These are phyloP conservation scores for Zasmidium cellare DNA, from an alignment of 2,329 filamentous ascomycete genomes.

Conservation along the genomic window DNA sequence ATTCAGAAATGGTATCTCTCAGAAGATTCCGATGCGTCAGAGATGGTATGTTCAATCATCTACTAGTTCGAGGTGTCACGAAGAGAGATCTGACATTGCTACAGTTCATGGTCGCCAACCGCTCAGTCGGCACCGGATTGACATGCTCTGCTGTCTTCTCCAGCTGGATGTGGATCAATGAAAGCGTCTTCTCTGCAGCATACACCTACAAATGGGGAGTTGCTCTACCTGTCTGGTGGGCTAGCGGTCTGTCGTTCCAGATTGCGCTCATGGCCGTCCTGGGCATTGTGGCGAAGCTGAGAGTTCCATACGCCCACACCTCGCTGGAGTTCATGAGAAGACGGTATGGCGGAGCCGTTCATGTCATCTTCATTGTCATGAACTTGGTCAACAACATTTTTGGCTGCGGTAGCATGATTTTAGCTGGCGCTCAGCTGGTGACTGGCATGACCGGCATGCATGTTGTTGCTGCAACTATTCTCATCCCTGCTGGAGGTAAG, in stretches of 20 bases:
- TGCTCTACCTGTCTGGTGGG: slow-evolving; percentile 37
- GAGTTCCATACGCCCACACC: slow-evolving; percentile 53
- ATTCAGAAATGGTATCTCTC: slow-evolving; percentile 46
- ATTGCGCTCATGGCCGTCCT: slow-evolving; percentile 53
- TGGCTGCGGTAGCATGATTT: slow-evolving; percentile 36
- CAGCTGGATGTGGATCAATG: slow-evolving; percentile 45
- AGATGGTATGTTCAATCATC: slow-evolving; percentile 33
- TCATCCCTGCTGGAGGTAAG: slow-evolving; percentile 49
- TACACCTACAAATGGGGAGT: slow-evolving; percentile 36
- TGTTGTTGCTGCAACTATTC: slow-evolving; percentile 47
- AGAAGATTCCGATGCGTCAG: slow-evolving; percentile 47
- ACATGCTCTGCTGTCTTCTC: slow-evolving; percentile 36
- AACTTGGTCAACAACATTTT: slow-evolving; percentile 40
- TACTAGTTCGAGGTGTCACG: not conserved
- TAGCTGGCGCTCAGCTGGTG: slow-evolving; percentile 29
- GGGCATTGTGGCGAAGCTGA: slow-evolving; percentile 51
- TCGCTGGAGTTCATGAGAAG: slow-evolving; percentile 52
- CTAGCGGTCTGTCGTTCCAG: slow-evolving; percentile 45
- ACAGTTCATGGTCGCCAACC: slow-evolving; percentile 39
- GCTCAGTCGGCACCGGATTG: slow-evolving; percentile 29
- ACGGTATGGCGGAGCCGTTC: slow-evolving; percentile 29
- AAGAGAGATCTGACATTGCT: not conserved
- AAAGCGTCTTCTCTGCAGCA: slow-evolving; percentile 41
- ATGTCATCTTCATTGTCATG: slow-evolving; percentile 29
- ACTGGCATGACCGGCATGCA: slow-evolving; percentile 49